Evolutionary conservation across 257 asterid genomes (phyloP).

Genomic region (Anisodus tanguticus): DNA sequence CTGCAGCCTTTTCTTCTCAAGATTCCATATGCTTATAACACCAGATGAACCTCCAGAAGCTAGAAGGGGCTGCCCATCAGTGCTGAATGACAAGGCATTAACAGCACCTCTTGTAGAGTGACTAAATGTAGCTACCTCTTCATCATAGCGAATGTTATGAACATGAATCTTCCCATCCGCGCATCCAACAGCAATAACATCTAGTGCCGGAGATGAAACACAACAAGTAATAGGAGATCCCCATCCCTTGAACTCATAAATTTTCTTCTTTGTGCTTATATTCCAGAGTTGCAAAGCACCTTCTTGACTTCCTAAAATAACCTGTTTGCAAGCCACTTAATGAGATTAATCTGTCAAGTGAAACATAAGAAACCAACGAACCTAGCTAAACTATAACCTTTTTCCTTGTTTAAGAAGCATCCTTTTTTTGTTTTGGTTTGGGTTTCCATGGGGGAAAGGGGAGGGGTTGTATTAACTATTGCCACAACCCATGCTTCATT

Average conservation of each 20-base stretch:
- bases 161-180: constrained; percentile 89
- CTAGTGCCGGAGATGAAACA: constrained; percentile 88
- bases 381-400: background rate
- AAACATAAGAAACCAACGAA: background rate
- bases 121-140: constrained; percentile 73
- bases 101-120: constrained; percentile 84
- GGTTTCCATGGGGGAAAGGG: background rate
- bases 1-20: constrained; percentile 85
- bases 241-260: constrained; percentile 83
- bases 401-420: background rate
- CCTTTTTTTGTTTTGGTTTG: background rate
- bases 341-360: constrained; percentile 28
- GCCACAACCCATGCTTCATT: background rate
- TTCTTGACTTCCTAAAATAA: constrained; percentile 78
- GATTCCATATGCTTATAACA: constrained; percentile 91
- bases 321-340: constrained; percentile 50
- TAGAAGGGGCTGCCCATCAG: constrained; percentile 90
- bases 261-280: constrained; percentile 79
- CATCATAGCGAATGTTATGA: constrained; percentile 78
- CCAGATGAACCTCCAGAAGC: constrained; percentile 97
- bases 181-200: constrained; percentile 88
- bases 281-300: constrained; percentile 91
- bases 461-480: constrained; percentile 2
- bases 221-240: constrained; percentile 72
- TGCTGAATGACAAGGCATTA: constrained; percentile 84